phyloP scores from a whole-genome alignment of 2,329 filamentous ascomycete species.

The Blastomyces emzantsi region DNA sequence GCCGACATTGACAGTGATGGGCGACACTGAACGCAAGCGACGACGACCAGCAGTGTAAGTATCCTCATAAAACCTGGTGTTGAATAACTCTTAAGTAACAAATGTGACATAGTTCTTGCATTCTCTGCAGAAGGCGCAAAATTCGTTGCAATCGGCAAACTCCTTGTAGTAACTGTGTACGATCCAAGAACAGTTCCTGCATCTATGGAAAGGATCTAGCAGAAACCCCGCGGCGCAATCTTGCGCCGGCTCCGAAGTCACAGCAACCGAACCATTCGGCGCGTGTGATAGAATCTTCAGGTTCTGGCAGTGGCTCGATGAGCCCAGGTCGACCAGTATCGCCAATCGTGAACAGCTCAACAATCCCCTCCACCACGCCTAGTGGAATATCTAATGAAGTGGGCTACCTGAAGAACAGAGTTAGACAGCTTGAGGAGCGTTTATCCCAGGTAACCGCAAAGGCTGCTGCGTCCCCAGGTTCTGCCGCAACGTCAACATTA shows the following conservation, averaged over 20 bases:
- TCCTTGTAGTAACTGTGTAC: slow-evolving; percentile 53
- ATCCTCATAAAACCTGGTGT: slow-evolving; percentile 8
- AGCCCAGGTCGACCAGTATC: slow-evolving; percentile 12
- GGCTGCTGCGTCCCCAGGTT: slow-evolving; percentile 11
- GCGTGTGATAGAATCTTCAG: not conserved
- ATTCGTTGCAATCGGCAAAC: slow-evolving; percentile 51
- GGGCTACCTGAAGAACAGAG: slow-evolving; percentile 32
- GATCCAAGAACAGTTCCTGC: slow-evolving; percentile 46
- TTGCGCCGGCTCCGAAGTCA: slow-evolving; percentile 2
- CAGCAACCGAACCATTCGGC: not conserved
- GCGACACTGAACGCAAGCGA: slow-evolving; percentile 29
- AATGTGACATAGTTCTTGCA: slow-evolving; percentile 40
- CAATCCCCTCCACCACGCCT: slow-evolving; percentile 19
- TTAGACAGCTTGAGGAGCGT: slow-evolving; percentile 40
- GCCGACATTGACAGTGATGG: slow-evolving; percentile 15
- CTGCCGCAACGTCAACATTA: slow-evolving; percentile 20
- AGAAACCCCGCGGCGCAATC: slow-evolving; percentile 14
- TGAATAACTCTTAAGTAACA: slow-evolving; percentile 13
- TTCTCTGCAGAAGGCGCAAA: slow-evolving; percentile 52
- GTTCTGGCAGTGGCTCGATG: slow-evolving; percentile 10
- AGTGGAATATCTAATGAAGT: slow-evolving; percentile 26
- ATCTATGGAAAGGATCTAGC: slow-evolving; percentile 35
- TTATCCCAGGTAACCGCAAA: slow-evolving; percentile 25
- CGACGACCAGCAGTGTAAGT: slow-evolving; percentile 39
- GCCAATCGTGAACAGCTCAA: slow-evolving; percentile 12